Evolutionary conservation across 768 basidiomycete genomes (phyloP).

Genomic region (Mrakia hoshinonis): DNA sequence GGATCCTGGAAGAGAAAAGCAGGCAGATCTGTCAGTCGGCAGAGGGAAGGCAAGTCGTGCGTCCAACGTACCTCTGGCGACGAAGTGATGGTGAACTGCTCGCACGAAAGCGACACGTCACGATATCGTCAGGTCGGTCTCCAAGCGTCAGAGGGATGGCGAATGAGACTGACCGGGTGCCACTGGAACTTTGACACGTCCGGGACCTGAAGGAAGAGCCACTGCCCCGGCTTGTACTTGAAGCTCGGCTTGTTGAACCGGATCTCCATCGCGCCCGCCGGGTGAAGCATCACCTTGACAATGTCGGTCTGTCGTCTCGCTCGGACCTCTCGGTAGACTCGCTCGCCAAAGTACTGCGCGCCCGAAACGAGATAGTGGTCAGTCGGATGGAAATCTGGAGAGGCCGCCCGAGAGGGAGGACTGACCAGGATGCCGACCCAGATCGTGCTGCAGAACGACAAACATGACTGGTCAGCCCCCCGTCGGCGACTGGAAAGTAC

Average conservation of each 20-base stretch:
- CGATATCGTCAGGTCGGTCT: slow-evolving; percentile 14
- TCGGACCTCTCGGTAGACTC: slow-evolving; percentile 73
- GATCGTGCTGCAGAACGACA: slow-evolving; percentile 48
- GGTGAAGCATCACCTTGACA: slow-evolving; percentile 47
- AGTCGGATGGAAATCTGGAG: neutral
- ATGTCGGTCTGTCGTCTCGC: slow-evolving; percentile 67
- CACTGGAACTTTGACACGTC: slow-evolving; percentile 76
- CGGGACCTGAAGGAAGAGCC: slow-evolving; percentile 83
- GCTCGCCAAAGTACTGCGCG: slow-evolving; percentile 64
- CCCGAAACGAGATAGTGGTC: neutral
- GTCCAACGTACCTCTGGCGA: slow-evolving; percentile 55
- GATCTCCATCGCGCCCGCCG: slow-evolving; percentile 73
- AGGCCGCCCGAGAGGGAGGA: neutral
- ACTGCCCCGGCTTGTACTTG: slow-evolving; percentile 60
- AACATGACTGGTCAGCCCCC: neutral
- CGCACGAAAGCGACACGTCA: neutral
- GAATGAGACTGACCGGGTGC: slow-evolving; percentile 73
- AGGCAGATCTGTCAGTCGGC: neutral
- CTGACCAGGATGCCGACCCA: slow-evolving; percentile 65
- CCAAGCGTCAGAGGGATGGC: neutral
- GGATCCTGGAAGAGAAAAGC: slow-evolving; percentile 48
- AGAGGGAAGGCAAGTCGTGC: neutral
- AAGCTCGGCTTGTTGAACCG: slow-evolving; percentile 85
- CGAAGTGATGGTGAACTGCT: slow-evolving; percentile 85
- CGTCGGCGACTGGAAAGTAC: too few species aligned